Conservation (phyloP, 2,329 filamentous ascomycete genomes). For the Monosporascus cannonballus region DNA sequence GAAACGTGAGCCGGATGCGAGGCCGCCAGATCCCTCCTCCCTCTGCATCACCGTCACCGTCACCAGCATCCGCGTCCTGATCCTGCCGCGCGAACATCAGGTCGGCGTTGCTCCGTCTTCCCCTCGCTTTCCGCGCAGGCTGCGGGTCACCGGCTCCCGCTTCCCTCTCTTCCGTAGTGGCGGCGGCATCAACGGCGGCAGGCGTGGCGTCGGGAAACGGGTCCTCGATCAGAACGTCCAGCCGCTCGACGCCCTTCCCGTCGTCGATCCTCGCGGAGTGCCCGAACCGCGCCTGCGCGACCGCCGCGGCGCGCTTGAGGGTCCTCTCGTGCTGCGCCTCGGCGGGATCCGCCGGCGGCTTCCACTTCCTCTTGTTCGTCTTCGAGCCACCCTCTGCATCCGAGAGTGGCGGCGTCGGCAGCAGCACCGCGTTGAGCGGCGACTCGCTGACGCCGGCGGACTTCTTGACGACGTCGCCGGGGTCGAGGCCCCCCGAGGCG, state of each 20-base stretch:
- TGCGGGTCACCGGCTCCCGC: slow-evolving; percentile 5
- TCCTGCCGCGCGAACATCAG: slow-evolving; percentile 21
- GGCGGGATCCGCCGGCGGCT: slow-evolving; percentile 15
- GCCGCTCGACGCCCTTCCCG: slow-evolving; percentile 54
- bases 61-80: slow-evolving; percentile 12
- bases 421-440: slow-evolving; percentile 43
- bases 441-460: slow-evolving; percentile 38
- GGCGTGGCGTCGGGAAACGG: slow-evolving; percentile 36
- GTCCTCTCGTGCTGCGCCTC: slow-evolving; percentile 27
- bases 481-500: slow-evolving; percentile 43
- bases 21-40: slow-evolving; percentile 43
- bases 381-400: slow-evolving; percentile 21
- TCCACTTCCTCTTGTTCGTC: slow-evolving; percentile 19
- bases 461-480: slow-evolving; percentile 28
- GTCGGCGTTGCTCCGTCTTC: slow-evolving; percentile 17
- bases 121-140: slow-evolving; percentile 13
- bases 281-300: slow-evolving; percentile 68
- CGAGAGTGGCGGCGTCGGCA: slow-evolving; percentile 43
- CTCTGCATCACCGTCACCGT: slow-evolving; percentile 11
- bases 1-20: slow-evolving; percentile 60
- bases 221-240: slow-evolving; percentile 56
- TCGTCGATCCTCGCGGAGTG: slow-evolving; percentile 48
- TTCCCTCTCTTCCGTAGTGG: slow-evolving; percentile 6
- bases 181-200: slow-evolving; percentile 2
- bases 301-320: slow-evolving; percentile 52